Base-by-base conservation (phyloP, 1,284 basidiomycete genomes). In the Ustilago hordei region DNA sequence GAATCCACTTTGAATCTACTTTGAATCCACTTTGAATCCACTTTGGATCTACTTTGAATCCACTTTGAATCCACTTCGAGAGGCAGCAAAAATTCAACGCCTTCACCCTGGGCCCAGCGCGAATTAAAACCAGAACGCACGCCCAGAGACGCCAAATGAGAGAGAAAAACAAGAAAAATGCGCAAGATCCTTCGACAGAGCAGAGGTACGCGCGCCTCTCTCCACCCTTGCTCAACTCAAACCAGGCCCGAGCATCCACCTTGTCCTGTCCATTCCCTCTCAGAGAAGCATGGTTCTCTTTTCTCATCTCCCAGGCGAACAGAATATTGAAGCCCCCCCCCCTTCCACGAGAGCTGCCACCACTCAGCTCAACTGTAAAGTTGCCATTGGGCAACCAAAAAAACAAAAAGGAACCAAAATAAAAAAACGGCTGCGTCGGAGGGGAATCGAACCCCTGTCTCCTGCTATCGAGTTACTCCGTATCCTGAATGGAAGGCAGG, bases 391-490 rank as follows among this genome's bases (percentile, higher is more conserved):
- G 3, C 23, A 28, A 28, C 23, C n/a, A n/a, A 23, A 23, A 47
- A 6, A 31, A 15, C 4, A 32, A n/a, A 31, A 47, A 19, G 15
- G n/a, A 15, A 38, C 48, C 32, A 39, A 52, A 57, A 23, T 19
- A 19, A 48, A 55, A n/a, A n/a, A n/a, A n/a, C n/a, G 23, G 38
- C 28, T 75, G 60, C 72, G 56, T 47, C 43, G 55, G 52, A 69
- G 66, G 72, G 72, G 72, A 75, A 63, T 75, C 72, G 72, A 75
- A 75, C 71, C 71, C 71, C 71, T 69, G 62, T 69, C 71, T 62
- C 62, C 59, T 74, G 71, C 71, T 68, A 52, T 19, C 50, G 3
- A 15, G 55, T 55, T 57, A 64, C 31, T 58, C 62, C 23, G 48
- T 53, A 28, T 65, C 63, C 3, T 15, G 32, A 39, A 5, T 68